Base-by-base conservation (phyloP, 495 filamentous ascomycete species). In the Neurospora africana region DNA sequence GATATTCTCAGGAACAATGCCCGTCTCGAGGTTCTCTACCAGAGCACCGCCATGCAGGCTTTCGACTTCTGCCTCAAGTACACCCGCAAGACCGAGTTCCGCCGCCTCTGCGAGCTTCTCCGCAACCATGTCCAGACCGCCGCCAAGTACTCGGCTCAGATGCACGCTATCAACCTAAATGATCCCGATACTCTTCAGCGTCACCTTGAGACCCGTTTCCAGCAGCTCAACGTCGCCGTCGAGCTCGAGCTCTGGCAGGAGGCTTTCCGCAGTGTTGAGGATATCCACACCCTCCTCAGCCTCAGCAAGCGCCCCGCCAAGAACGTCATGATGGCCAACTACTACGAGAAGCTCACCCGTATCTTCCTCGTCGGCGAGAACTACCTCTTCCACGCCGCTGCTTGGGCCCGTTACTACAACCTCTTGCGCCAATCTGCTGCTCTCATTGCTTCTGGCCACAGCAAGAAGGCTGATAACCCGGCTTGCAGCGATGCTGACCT, bases 281-380 rank as follows among this genome's bases (percentile, higher is more conserved):
- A 99, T 82, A 99, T 98, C 76, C 95, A 99, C 83, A 97, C 93
- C n/a, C 89, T 99, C 72, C 88, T 99, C 74, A 98, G 90, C 86
- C 88, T 98, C 73, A 98, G 95, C 92, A 99, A 99, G 88, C 92
- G 95, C 69, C 94, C 94, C 44, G 91, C 95, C n/a, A 98, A 98
- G 90, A 97, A 98, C 81, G 87, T 97, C 75, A 98, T 98, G 94
- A 99, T 99, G 95, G 95, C 96, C 81, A 99, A 98, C 84, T 99
- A 99, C 89, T 99, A 98, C 84, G 96, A 99, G 87, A 97, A 98
- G 83, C 88, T 99, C 69, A 97, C 95, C 43, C 90, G 93, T 68
- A 99, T 99, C 79, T 99, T 99, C 87, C 88, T 99, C 44, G 96
- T 98, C 75, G 96, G 94, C 82, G 96, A 97, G 84, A 99, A 99